Evolutionary conservation across 495 filamentous ascomycete genomes (phyloP), one percentile per base, ranked within the genome.

Genomic region (Arthonia radiata): DNA sequence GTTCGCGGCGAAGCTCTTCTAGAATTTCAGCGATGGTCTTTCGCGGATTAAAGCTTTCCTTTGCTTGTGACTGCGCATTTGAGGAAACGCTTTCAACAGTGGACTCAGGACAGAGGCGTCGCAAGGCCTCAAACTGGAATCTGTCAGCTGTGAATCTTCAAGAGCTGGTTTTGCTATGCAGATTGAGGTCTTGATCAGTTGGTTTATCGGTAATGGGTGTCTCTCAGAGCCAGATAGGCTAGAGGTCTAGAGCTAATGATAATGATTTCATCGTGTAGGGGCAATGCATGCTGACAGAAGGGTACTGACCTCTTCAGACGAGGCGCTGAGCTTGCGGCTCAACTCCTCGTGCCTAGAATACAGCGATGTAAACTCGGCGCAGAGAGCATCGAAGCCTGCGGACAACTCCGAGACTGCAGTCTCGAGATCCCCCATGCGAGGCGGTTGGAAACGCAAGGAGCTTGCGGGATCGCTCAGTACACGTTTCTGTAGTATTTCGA

Each of bases 201-300:
- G 19, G 4, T 11, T n/a, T 16, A 15, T 18, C 24, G 22, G 13
- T 10, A 27, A n/a, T 27, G 23, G 40, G 19, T 63, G 36, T 67
- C 62, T 53, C 42, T 66, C 64, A 50, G 46, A 43, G 51, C 50
- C 38, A 32, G 40, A 32, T 48, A 50, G 58, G 52, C 63, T 71
- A 48, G 53, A 63, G 67, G 62, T 73, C 66, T 72, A 71, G 66
- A 71, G 65, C 66, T 72, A 71, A 67, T 37, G 19, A n/a, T n/a
- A n/a, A n/a, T 22, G 46, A 37, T 50, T 37, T 63, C 58, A 66
- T 71, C 69, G 67, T 63, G 24, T 26, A 36, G 26, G 22, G 17
- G 23, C 26, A 4, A n/a, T 8, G 25, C 24, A 22, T 4, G 16
- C 10, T 7, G 18, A 23, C 15, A 27, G 2, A 28, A 14, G 17